phyloP scores from a whole-genome alignment of 495 filamentous ascomycete species.

The Aspergillus homomorphus region DNA sequence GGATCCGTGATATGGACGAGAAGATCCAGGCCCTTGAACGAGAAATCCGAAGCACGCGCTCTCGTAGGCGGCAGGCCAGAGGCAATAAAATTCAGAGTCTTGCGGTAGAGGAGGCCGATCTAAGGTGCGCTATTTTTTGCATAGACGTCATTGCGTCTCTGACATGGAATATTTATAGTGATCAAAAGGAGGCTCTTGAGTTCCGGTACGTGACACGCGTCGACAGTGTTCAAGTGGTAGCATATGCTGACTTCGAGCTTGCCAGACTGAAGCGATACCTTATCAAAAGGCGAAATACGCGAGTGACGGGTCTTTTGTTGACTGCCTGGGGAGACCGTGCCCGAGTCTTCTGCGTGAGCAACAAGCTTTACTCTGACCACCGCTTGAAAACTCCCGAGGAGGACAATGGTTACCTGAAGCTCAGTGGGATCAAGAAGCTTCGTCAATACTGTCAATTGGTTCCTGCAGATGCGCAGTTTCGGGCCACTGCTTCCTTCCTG shows the following conservation, averaged over 20 bases:
- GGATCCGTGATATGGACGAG: slow-evolving; percentile 8
- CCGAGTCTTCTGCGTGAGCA: slow-evolving; percentile 36
- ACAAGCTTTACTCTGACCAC: slow-evolving; percentile 25
- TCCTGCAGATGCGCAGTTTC: slow-evolving; percentile 27
- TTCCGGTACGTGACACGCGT: slow-evolving; percentile 14
- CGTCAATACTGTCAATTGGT: slow-evolving; percentile 31
- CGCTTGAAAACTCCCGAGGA: slow-evolving; percentile 1
- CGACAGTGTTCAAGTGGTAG: background rate
- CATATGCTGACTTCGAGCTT: background rate
- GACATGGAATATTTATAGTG: slow-evolving; percentile 1
- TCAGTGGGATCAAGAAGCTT: slow-evolving; percentile 30
- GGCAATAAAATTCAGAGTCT: slow-evolving; percentile 9
- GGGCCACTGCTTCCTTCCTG: slow-evolving; percentile 19
- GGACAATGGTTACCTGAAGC: slow-evolving; percentile 20
- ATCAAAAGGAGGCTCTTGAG: slow-evolving; percentile 8
- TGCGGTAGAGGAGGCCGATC: slow-evolving; percentile 1
- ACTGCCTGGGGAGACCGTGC: slow-evolving; percentile 1
- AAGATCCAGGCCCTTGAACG: slow-evolving; percentile 6
- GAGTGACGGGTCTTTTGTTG: slow-evolving; percentile 1
- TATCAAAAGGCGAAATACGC: slow-evolving; percentile 17
- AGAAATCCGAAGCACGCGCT: slow-evolving; percentile 1
- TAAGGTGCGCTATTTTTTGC: slow-evolving; percentile 2
- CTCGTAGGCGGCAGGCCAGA: slow-evolving; percentile 1
- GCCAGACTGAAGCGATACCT: slow-evolving; percentile 15
- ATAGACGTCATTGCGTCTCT: background rate